A percentile compares a stretch with the other conserved stretches of the same genome.
Evolutionary conservation across 129 eudicot species (phyloP).

Genomic region (Erigeron canadensis): DNA sequence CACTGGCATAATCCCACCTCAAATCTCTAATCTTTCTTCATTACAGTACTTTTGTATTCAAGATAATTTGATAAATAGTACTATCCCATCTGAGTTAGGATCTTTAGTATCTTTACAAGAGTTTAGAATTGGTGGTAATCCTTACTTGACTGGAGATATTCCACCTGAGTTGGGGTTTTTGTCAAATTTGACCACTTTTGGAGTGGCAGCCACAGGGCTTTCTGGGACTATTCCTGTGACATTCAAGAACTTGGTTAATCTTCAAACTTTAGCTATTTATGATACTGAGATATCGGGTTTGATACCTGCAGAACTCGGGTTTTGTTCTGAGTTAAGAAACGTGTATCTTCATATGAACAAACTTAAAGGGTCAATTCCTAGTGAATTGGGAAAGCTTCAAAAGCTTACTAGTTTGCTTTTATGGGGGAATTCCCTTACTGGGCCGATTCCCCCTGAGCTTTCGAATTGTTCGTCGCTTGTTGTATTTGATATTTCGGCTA

Average conservation of each 20-base stretch:
- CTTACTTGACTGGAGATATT: constrained; percentile 72
- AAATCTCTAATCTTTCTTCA: constrained; percentile 71
- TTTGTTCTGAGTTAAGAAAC: constrained; percentile 69
- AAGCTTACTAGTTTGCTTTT: constrained; percentile 84
- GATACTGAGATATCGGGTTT: constrained; percentile 72
- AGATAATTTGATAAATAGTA: constrained; percentile 80
- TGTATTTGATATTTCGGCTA: constrained; percentile 81
- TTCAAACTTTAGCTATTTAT: constrained; percentile 78
- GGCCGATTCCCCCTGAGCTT: constrained; percentile 66
- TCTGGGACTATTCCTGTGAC: constrained; percentile 72
- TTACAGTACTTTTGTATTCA: constrained; percentile 82
- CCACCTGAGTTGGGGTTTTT: constrained; percentile 69
- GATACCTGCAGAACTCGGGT: constrained; percentile 74
- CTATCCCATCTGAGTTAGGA: constrained; percentile 77
- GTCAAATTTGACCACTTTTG: constrained; percentile 79
- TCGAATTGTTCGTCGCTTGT: constrained; percentile 82
- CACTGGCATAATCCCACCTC: constrained; percentile 69
- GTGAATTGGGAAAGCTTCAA: constrained; percentile 64
- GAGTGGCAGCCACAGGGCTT: constrained; percentile 90
- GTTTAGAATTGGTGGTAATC: constrained; percentile 89
- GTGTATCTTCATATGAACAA: constrained; percentile 88
- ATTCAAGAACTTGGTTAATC: constrained; percentile 71
- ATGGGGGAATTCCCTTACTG: constrained; percentile 81
- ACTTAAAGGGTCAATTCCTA: constrained; percentile 76
- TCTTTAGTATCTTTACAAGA: constrained; percentile 71